phyloP scores from a whole-genome alignment of 2,329 filamentous ascomycete genomes.

The Chaetomium globosum region DNA sequence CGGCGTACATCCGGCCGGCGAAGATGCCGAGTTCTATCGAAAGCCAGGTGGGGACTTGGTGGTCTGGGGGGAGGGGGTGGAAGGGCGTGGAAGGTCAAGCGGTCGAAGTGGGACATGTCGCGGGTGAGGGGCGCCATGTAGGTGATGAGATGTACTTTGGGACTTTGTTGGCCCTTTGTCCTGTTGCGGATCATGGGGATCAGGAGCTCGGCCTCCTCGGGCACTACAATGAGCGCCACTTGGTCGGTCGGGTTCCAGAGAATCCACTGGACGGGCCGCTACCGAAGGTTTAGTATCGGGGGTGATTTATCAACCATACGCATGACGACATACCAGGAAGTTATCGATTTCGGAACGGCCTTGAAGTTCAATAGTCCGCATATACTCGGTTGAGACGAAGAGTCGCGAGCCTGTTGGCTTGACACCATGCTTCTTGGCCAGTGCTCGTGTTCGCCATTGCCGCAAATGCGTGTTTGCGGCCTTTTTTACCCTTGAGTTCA shows the following conservation, averaged over 20 bases:
- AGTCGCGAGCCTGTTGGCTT: not conserved
- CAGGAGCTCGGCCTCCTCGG: not conserved
- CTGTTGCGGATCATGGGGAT: not conserved
- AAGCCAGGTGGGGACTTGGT: not conserved
- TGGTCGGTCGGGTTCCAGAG: not conserved
- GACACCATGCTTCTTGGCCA: not conserved
- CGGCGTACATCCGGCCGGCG: slow-evolving; percentile 1
- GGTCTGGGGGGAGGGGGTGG: not conserved
- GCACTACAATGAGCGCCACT: not conserved
- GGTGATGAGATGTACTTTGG: not conserved
- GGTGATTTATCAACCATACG: not conserved
- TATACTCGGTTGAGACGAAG: slow-evolving; percentile 1
- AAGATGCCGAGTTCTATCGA: not conserved
- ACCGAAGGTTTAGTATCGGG: not conserved
- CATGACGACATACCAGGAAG: not conserved
- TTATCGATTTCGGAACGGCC: not conserved
- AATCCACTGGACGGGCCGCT: slow-evolving; percentile 3
- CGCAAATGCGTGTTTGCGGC: not conserved
- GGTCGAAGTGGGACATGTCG: not conserved
- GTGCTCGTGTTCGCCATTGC: not conserved
- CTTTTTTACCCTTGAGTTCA: not conserved
- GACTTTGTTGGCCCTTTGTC: not conserved
- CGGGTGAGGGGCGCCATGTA: not conserved
- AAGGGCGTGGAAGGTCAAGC: not conserved
- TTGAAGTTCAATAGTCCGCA: not conserved